Conservation (phyloP, 2,329 filamentous ascomycete genomes). For the Nemania sp. region DNA sequence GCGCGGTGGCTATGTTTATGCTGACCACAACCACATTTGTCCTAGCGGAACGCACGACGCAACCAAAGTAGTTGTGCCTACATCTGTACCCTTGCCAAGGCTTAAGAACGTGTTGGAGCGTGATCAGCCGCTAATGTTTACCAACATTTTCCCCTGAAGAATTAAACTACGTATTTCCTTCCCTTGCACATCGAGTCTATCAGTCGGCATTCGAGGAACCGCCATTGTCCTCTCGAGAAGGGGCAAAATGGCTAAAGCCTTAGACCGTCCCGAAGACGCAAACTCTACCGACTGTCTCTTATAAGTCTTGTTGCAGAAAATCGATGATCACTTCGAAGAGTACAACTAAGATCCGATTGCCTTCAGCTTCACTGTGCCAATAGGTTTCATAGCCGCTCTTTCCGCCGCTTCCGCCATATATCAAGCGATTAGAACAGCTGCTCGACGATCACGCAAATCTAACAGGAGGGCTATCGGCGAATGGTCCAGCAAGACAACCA, state of each 20-base stretch:
- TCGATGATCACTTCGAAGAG: neutral
- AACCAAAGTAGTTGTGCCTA: too few relatives aligned
- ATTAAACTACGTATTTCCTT: too few relatives aligned
- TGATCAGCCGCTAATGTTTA: too few relatives aligned
- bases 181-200: too few relatives aligned
- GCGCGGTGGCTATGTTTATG: too few relatives aligned
- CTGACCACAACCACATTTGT: too few relatives aligned
- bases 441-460: neutral
- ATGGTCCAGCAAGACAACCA: slow-evolving; percentile 2
- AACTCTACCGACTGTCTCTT: slow-evolving; percentile 11
- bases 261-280: slow-evolving; percentile 1
- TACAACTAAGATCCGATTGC: slow-evolving; percentile 5
- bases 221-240: too few relatives aligned
- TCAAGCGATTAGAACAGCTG: neutral
- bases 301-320: neutral
- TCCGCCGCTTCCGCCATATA: slow-evolving; percentile 1
- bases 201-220: too few relatives aligned
- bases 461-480: slow-evolving; percentile 3
- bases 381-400: slow-evolving; percentile 6
- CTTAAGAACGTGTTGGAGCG: too few relatives aligned
- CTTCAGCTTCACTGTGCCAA: slow-evolving; percentile 3
- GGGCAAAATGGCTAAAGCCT: neutral
- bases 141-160: too few relatives aligned
- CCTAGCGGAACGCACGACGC: too few relatives aligned
- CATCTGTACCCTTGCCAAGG: too few relatives aligned